Percentiles rank a stretch among this genome's conserved stretches.
Evolutionary conservation across 2,329 filamentous ascomycete genomes (phyloP).

Genomic region (Fusarium xyrophilum): DNA sequence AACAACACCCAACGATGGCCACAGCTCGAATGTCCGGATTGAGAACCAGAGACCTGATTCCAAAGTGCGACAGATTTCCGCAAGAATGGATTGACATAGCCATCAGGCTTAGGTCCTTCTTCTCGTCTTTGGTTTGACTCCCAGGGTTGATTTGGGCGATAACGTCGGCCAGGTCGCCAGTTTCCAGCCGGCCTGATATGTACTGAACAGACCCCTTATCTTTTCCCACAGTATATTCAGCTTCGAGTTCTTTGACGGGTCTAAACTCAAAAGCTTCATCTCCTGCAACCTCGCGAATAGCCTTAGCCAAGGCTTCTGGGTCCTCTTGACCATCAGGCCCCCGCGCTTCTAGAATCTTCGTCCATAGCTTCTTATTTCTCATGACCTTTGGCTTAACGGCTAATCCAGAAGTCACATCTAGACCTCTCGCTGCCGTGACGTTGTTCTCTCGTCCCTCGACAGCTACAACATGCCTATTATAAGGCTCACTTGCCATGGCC

Average conservation of each 20-base stretch:
- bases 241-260: conserved; percentile 56
- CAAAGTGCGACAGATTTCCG: conserved; percentile 95
- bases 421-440: conserved; percentile 81
- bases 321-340: conserved; percentile 50
- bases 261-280: conserved; percentile 53
- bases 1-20: conserved; percentile 96
- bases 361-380: conserved; percentile 83
- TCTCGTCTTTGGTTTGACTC: conserved; percentile 29
- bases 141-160: conserved; percentile 63
- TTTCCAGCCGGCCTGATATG: conserved; percentile 74
- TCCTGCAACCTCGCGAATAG: conserved; percentile 46
- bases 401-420: conserved; percentile 83
- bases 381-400: conserved; percentile 75
- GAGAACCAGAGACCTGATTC: conserved; percentile 81
- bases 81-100: conserved; percentile 96
- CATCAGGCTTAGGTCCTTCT: conserved; percentile 67
- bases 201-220: conserved; percentile 78
- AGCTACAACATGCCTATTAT: conserved; percentile 85
- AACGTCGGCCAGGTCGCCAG: conserved; percentile 73
- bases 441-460: conserved; percentile 89
- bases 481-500: conserved; percentile 82
- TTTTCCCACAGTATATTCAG: conserved; percentile 62
- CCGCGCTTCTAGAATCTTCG: conserved; percentile 55
- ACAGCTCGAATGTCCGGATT: conserved; percentile 88
- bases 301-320: conserved; percentile 45